These are phyloP conservation scores for Cryptosporidium meleagridis DNA, from an alignment of 169 alveolate genomes.

Conservation along the genomic window DNA sequence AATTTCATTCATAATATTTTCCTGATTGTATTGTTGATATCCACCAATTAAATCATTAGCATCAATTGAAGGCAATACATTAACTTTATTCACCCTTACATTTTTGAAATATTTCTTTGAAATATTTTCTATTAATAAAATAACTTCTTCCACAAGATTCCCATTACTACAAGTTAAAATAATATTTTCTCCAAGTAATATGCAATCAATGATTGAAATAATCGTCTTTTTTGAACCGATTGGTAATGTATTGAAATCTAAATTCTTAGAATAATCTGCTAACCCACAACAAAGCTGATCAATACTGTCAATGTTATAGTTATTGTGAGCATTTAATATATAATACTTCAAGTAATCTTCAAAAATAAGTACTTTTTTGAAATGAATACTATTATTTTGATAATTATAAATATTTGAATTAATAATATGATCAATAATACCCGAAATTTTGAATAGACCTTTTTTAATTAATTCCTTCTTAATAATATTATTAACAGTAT, in stretches of 20 bases:
- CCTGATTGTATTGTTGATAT: constrained; percentile 80
- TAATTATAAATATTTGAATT: too few relatives aligned
- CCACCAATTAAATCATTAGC: constrained; percentile 85
- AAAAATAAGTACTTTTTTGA: too few relatives aligned
- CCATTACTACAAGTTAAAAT: constrained; percentile 12
- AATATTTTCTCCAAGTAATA: constrained; percentile 11
- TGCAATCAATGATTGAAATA: constrained; percentile 11
- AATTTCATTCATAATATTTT: constrained; percentile 25
- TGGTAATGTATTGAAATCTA: constrained; percentile 46
- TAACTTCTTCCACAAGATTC: not conserved
- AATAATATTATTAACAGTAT: not conserved
- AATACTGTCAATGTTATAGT: not conserved
- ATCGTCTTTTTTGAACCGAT: not conserved
- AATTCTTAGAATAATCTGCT: not conserved
- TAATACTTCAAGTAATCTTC: not conserved
- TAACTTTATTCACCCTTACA: constrained; percentile 68
- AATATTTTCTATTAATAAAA: constrained; percentile 1
- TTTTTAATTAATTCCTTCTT: not conserved
- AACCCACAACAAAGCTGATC: not conserved
- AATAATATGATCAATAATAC: not conserved
- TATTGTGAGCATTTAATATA: too few relatives aligned
- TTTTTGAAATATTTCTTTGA: constrained; percentile 14
- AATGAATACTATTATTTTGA: too few relatives aligned
- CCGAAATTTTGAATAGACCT: not conserved
- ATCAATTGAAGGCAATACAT: constrained; percentile 83